phyloP scores from a whole-genome alignment of 805 yeast species.

The Yarrowia bubula region DNA sequence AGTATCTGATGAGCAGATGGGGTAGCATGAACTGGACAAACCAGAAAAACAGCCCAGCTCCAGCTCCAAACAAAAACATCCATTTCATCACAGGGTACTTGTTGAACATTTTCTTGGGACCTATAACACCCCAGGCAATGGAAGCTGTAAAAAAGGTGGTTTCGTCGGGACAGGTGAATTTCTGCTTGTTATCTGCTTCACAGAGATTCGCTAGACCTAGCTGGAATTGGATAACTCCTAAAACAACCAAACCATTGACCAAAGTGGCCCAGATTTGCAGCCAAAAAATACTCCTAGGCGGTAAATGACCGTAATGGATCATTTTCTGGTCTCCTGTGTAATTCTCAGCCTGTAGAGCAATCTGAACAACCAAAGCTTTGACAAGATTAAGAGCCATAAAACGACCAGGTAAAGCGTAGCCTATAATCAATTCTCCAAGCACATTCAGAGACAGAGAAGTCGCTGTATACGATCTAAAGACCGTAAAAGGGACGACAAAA shows the following conservation, averaged over 20 bases:
- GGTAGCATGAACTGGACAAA: conserved; percentile 30
- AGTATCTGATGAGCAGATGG: neutral
- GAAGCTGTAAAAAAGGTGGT: conserved; percentile 51
- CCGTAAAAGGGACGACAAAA: conserved; percentile 60
- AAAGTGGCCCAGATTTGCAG: conserved; percentile 48
- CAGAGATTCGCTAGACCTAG: conserved; percentile 31
- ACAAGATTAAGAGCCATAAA: conserved; percentile 53
- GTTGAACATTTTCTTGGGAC: conserved; percentile 44
- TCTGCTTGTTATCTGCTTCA: conserved; percentile 34
- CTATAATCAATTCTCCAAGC: conserved; percentile 60
- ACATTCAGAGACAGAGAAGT: conserved; percentile 56
- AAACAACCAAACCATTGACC: conserved; percentile 37
- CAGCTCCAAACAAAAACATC: conserved; percentile 47
- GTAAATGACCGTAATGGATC: conserved; percentile 58
- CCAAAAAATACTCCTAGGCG: conserved; percentile 56
- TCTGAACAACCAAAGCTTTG: conserved; percentile 44
- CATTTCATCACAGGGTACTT: conserved; percentile 48
- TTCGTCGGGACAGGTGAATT: conserved; percentile 41
- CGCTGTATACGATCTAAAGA: conserved; percentile 61
- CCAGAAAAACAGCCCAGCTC: conserved; percentile 33
- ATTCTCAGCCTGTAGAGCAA: conserved; percentile 61
- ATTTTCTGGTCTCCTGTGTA: conserved; percentile 57
- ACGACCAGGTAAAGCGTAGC: conserved; percentile 64
- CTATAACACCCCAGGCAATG: conserved; percentile 46
- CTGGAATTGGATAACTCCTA: conserved; percentile 40